These are phyloP conservation scores for Spizellomyces sp. DNA, from an alignment of 192 early-diverging fungal genomes.

Conservation along the genomic window DNA sequence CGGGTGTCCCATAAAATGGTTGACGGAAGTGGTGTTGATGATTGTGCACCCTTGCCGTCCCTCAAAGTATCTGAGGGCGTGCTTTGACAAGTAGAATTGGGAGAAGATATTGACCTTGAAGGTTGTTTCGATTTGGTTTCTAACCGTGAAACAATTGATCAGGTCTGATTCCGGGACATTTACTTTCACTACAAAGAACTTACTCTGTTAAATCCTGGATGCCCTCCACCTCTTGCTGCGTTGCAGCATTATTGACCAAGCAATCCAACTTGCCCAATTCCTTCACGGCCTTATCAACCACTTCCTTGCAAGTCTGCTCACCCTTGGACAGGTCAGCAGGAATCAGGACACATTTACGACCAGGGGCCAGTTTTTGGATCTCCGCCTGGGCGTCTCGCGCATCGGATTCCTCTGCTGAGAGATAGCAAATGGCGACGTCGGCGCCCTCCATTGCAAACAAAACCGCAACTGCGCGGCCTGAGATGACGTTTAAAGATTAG, in stretches of 20 bases:
- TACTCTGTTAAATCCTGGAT: slow-evolving; percentile 29
- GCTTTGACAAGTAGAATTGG: slow-evolving; percentile 53
- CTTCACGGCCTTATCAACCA: slow-evolving; percentile 15
- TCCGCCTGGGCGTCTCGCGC: slow-evolving; percentile 47
- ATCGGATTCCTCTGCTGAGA: slow-evolving; percentile 47
- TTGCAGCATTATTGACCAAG: slow-evolving; percentile 37
- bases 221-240: slow-evolving; percentile 34
- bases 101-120: slow-evolving; percentile 53
- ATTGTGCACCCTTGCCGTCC: slow-evolving; percentile 15
- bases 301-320: slow-evolving; percentile 13
- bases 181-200: background rate
- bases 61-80: slow-evolving; percentile 34
- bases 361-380: slow-evolving; percentile 31
- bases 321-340: slow-evolving; percentile 28
- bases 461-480: slow-evolving; percentile 54
- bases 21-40: slow-evolving; percentile 26
- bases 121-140: slow-evolving; percentile 47
- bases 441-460: slow-evolving; percentile 54
- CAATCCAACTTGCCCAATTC: slow-evolving; percentile 19
- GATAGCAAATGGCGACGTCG: slow-evolving; percentile 52
- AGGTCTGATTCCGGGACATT: background rate
- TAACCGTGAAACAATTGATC: background rate
- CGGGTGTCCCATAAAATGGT: slow-evolving; percentile 18
- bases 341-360: slow-evolving; percentile 45
- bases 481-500: background rate